A percentile compares a stretch with the other conserved stretches of the same genome.
phyloP scores from a whole-genome alignment of 208 protist species.

The Trypanosoma scelopori region DNA sequence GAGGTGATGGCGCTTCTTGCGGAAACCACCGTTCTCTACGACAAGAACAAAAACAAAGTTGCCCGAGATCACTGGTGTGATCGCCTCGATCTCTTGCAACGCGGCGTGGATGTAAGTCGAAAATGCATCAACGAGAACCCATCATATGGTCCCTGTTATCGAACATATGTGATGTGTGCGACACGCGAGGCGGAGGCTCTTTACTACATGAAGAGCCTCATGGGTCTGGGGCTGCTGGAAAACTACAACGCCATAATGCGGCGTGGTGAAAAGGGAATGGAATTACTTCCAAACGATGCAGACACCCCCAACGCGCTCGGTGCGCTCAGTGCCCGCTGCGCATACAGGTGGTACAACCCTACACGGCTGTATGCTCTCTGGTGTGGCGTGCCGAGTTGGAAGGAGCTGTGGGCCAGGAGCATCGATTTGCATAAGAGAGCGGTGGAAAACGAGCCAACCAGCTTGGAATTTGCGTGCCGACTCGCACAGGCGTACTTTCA shows the following conservation, averaged over 20 bases:
- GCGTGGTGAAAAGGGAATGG: constrained; percentile 60
- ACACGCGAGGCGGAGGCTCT: constrained; percentile 72
- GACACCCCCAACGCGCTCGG: constrained; percentile 76
- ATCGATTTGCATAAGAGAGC: constrained; percentile 64
- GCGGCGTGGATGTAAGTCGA: constrained; percentile 83
- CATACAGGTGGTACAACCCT: constrained; percentile 70
- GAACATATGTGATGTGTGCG: constrained; percentile 79
- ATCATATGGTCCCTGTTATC: constrained; percentile 81
- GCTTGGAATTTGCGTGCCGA: constrained; percentile 78
- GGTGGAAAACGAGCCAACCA: constrained; percentile 60
- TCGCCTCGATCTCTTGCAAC: constrained; percentile 81
- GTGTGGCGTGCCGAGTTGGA: constrained; percentile 52
- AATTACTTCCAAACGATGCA: constrained; percentile 63
- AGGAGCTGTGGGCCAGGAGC: constrained; percentile 50
- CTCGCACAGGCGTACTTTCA: constrained; percentile 85
- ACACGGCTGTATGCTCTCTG: constrained; percentile 54
- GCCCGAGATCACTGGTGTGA: constrained; percentile 82
- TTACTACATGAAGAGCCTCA: constrained; percentile 75
- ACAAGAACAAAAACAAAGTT: constrained; percentile 83
- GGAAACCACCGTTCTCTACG: constrained; percentile 76
- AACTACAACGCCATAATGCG: constrained; percentile 84
- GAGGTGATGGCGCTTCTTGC: constrained; percentile 86
- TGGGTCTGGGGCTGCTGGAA: constrained; percentile 68
- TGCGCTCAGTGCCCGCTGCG: constrained; percentile 73
- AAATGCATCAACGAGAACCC: constrained; percentile 88